Evolutionary conservation across 331 rosid genomes (phyloP), one percentile per base, ranked within the genome.

Genomic region (Stylosanthes scabra): DNA sequence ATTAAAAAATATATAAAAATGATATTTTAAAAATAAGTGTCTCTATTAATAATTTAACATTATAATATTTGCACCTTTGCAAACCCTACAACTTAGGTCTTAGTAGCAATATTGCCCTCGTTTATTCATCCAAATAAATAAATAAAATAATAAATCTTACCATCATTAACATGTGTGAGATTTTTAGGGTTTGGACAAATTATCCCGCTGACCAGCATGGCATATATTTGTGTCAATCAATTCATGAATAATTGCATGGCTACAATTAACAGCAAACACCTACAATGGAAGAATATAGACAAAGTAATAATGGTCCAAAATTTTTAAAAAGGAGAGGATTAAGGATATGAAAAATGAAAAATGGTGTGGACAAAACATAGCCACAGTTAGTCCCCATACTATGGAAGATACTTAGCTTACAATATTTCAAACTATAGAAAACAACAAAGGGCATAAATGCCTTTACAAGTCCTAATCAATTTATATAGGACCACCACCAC

Each of bases 371-470:
- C 14, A 59, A 59, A 59, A 12, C n/a, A 15, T 11, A 11, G 64
- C 64, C 64, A 59, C 44, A 7, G 34, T 55, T 55, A 55, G 58
- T 51, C 58, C 25, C 58, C 15, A 7, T 3, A 14, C 7, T 3
- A 51, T 12, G 7, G 37, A 31, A 31, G 5, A 31, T 31, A 31
- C 37, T 31, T 31, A 51, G 27, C 27, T 15, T 14, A n/a, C 31
- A 55, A 12, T 7, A 2, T 8, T 16, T 55, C 59, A 55, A 16
- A 55, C 12, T 8, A 20, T 2, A 3, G 31, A 55, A 55, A 66
- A 29, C 59, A 66, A 29, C n/a, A 45, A 46, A 12, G n/a, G 27
- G 59, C 10, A 66, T 49, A 28, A 47, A 47, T 66, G 31, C 59
- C 71, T 29, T 47, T 8, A 2, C 29, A 12, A 2, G 59, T 49